These are phyloP conservation scores for Boletus tomentosulus DNA, from an alignment of 768 basidiomycete genomes.

Conservation along the genomic window DNA sequence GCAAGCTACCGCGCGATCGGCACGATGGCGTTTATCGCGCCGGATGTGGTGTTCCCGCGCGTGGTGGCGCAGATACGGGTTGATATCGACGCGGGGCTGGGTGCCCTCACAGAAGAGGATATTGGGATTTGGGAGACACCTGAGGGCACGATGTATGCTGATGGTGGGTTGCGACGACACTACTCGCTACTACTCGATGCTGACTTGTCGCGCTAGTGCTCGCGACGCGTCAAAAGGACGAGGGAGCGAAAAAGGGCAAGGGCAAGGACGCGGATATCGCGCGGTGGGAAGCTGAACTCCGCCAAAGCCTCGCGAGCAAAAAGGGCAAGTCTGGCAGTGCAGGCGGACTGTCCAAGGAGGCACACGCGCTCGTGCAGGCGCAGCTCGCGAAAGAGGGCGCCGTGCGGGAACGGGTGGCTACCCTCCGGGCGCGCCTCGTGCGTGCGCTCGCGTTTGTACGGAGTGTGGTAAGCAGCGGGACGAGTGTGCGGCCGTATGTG, in stretches of 20 bases:
- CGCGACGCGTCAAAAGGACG: constrained; percentile 50
- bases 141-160: constrained; percentile 73
- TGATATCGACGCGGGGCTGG: constrained; percentile 65
- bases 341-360: constrained; percentile 69
- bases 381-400: constrained; percentile 79
- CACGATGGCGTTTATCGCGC: constrained; percentile 78
- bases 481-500: constrained; percentile 52
- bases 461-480: constrained; percentile 50
- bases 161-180: constrained; percentile 48
- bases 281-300: constrained; percentile 94
- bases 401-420: constrained; percentile 56
- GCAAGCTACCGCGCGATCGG: constrained; percentile 73
- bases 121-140: constrained; percentile 84
- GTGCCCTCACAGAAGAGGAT: constrained; percentile 65
- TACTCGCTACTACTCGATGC: no score
- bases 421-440: constrained; percentile 49
- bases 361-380: constrained; percentile 75
- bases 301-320: constrained; percentile 79
- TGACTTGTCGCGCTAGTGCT: constrained; percentile 44
- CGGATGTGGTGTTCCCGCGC: constrained; percentile 59
- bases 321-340: constrained; percentile 44
- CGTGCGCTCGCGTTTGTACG: constrained; percentile 69
- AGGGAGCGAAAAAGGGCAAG: constrained; percentile 68
- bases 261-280: constrained; percentile 88
- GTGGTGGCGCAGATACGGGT: constrained; percentile 61